These are phyloP conservation scores for Exophiala sp. DNA, from an alignment of 2,329 filamentous ascomycete species.

Conservation along the genomic window DNA sequence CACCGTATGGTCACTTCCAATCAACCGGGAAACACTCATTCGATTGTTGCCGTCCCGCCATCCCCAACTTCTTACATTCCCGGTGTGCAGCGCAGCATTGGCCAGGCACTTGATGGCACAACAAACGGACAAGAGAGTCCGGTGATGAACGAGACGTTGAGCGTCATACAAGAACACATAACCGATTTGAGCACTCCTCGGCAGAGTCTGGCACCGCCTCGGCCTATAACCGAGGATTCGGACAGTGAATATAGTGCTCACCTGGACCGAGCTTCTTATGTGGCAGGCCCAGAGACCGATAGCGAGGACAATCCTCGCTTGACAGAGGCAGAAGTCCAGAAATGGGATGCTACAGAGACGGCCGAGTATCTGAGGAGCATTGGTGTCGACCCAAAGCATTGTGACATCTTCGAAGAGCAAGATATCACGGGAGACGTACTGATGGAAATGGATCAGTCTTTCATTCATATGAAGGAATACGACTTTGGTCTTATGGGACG, in stretches of 20 bases:
- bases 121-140: slow-evolving; percentile 59
- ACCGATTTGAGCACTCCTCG: slow-evolving; percentile 71
- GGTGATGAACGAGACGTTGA: slow-evolving; percentile 90
- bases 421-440: slow-evolving; percentile 94
- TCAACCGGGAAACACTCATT: slow-evolving; percentile 29
- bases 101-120: slow-evolving; percentile 49
- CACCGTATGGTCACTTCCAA: slow-evolving; percentile 14
- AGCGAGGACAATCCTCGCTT: slow-evolving; percentile 78
- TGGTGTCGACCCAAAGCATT: slow-evolving; percentile 84
- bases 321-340: slow-evolving; percentile 68
- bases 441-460: slow-evolving; percentile 90
- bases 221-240: slow-evolving; percentile 52
- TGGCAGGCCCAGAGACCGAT: slow-evolving; percentile 91
- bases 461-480: slow-evolving; percentile 92
- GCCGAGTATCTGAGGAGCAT: slow-evolving; percentile 82
- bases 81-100: slow-evolving; percentile 43
- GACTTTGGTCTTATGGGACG: slow-evolving; percentile 87
- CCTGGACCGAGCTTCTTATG: slow-evolving; percentile 73
- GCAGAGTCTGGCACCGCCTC: slow-evolving; percentile 42
- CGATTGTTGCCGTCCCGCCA: slow-evolving; percentile 39
- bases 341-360: slow-evolving; percentile 77
- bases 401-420: slow-evolving; percentile 90
- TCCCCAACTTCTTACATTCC: slow-evolving; percentile 34
- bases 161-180: slow-evolving; percentile 95
- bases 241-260: slow-evolving; percentile 87